Base-by-base conservation (phyloP, 2,329 filamentous ascomycete genomes). In the Gyromitra esculenta region DNA sequence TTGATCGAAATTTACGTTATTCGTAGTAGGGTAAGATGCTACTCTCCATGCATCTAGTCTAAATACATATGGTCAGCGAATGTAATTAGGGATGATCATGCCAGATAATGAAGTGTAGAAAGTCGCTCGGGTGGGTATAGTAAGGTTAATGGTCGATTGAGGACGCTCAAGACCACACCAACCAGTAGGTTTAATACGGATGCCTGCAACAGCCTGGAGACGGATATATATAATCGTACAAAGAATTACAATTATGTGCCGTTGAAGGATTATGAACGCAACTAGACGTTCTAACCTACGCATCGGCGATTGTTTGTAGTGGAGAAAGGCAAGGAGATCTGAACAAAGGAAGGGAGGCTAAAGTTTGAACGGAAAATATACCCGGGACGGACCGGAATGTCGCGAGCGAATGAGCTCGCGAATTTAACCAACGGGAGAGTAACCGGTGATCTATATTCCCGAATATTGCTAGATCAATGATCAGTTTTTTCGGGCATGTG, bases 401-500 rank as follows among this genome's bases (percentile, higher is more conserved):
- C 31, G 9, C 60, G 13, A 15, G 9, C 60, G 39, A 52, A 59
- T 62, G 37, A 63, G 59, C 39, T 31, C 25, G 25, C 25, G 25
- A 31, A 2, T 31, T 63, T 18, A 39, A 31, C 21, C 37, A 43
- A 15, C 62, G 43, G 25, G 64, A 43, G 64, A 56, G 48, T n/a
- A 67, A 52, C 64, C 48, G 13, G 31, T 37, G 48, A 66, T 54
- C 63, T 52, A 35, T 37, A 18, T 45, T 39, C 25, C 9, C n/a
- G 18, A 18, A 41, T 13, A n/a, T 1, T 15, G 6, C 37, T 43
- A 35, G 35, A 62, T 41, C n/a, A 8, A 18, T 9, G 57, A 25
- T 43, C 57, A 18, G 18, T n/a, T 25, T 31, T 4, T 39, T 56
- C n/a, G 45, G 45, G 5, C n/a, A 13, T 50, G 21, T 8, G 25